Percentiles rank a stretch among this genome's conserved stretches.
These are phyloP conservation scores for Cucurbita pepo DNA, from an alignment of 306 rosid genomes.

Conservation along the genomic window DNA sequence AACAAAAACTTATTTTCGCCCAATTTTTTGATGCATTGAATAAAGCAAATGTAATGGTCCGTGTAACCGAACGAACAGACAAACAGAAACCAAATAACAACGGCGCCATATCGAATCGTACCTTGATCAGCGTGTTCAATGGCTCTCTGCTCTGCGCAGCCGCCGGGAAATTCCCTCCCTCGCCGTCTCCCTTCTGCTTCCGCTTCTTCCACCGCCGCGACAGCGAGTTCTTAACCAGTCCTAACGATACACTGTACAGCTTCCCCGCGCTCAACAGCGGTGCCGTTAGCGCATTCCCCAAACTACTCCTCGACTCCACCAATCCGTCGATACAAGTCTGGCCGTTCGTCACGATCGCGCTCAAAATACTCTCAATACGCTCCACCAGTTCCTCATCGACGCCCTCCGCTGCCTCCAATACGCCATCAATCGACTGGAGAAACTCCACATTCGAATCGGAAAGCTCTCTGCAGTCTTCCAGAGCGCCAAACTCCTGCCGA, in stretches of 20 bases:
- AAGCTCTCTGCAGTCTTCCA: conserved; percentile 47
- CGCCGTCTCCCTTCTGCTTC: conserved; percentile 10
- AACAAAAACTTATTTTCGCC: background rate
- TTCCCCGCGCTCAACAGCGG: conserved; percentile 24
- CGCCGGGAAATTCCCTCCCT: background rate
- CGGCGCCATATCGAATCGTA: conserved; percentile 15
- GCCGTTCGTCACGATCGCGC: conserved; percentile 69
- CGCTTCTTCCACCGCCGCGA: conserved; percentile 16
- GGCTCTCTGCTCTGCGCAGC: conserved; percentile 23
- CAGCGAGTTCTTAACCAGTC: conserved; percentile 36
- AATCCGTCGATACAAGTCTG: conserved; percentile 65
- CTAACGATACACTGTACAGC: conserved; percentile 57
- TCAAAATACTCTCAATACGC: conserved; percentile 28
- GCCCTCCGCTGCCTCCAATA: conserved; percentile 16
- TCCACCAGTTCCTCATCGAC: conserved; percentile 23
- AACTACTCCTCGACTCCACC: conserved; percentile 20
- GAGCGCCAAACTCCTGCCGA: conserved; percentile 23
- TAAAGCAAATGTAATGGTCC: background rate
- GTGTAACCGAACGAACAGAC: conserved; percentile 1
- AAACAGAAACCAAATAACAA: background rate
- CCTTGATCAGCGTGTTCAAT: conserved; percentile 45
- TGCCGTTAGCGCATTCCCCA: conserved; percentile 19
- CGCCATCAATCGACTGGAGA: conserved; percentile 18
- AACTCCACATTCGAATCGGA: conserved; percentile 40
- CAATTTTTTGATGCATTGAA: background rate